Evolutionary conservation across 192 early-diverging fungal genomes (phyloP).

Genomic region (Linnemannia exigua): DNA sequence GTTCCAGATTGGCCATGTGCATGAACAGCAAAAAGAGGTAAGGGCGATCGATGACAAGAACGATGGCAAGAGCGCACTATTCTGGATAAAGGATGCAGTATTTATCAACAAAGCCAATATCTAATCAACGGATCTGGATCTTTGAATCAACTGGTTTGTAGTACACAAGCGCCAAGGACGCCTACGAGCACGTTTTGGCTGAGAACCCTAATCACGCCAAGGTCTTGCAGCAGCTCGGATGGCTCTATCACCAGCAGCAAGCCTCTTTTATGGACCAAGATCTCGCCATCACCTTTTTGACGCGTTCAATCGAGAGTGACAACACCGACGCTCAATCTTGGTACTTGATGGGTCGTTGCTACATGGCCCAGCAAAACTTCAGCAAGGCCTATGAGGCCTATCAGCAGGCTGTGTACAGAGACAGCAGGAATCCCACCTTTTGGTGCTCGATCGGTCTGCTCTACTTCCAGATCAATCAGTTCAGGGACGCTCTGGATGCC

Average conservation of each 20-base stretch:
- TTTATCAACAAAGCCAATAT: background rate
- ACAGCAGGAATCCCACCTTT: slow-evolving; percentile 93
- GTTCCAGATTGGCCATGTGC: slow-evolving; percentile 97
- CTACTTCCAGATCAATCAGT: slow-evolving; percentile 96
- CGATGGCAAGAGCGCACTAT: background rate
- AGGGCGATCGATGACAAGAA: background rate
- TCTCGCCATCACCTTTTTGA: slow-evolving; percentile 83
- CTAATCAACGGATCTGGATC: background rate
- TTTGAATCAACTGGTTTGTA: slow-evolving; percentile 18
- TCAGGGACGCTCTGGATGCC: slow-evolving; percentile 95
- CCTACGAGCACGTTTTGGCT: slow-evolving; percentile 89
- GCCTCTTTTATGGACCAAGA: slow-evolving; percentile 87
- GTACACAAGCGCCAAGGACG: slow-evolving; percentile 80
- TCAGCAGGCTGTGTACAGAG: slow-evolving; percentile 97
- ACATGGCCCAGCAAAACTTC: slow-evolving; percentile 94
- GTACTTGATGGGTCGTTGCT: slow-evolving; percentile 95
- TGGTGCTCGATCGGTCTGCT: slow-evolving; percentile 99
- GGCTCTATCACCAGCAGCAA: slow-evolving; percentile 91
- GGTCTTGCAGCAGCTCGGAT: slow-evolving; percentile 96
- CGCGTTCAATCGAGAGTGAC: slow-evolving; percentile 85
- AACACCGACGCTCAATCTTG: slow-evolving; percentile 92
- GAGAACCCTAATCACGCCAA: slow-evolving; percentile 94
- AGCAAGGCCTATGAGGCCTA: slow-evolving; percentile 96
- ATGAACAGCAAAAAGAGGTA: slow-evolving; percentile 94
- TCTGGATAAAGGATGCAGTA: background rate